Evolutionary conservation across 148 eudicot species (phyloP).

Genomic region (Fagopyrum tataricum): DNA sequence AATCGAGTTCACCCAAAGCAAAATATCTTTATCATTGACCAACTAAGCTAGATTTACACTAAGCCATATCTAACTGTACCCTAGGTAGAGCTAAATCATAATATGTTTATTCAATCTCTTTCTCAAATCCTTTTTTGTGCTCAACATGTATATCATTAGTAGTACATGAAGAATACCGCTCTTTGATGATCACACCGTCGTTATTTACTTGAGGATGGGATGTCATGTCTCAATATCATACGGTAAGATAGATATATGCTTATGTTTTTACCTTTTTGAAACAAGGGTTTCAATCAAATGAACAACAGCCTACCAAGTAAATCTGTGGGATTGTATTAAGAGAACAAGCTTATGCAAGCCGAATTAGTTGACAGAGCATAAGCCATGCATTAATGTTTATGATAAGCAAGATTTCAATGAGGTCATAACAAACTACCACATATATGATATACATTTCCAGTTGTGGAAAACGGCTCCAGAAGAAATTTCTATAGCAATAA

Average conservation of each 20-base stretch:
- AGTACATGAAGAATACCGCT: neutral
- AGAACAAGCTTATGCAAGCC: neutral
- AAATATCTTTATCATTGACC: neutral
- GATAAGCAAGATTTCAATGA: neutral
- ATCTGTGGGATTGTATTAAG: neutral
- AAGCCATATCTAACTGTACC: neutral
- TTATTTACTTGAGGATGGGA: neutral
- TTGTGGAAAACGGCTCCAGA: neutral
- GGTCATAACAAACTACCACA: neutral
- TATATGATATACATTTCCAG: neutral
- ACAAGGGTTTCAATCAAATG: neutral
- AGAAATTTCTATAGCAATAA: neutral
- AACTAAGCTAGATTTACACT: neutral
- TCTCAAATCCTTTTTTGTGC: neutral
- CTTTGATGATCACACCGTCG: neutral
- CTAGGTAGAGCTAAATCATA: neutral
- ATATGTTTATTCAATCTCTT: neutral
- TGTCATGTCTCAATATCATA: neutral
- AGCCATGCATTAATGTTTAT: neutral
- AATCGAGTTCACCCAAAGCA: neutral
- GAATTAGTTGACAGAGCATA: neutral
- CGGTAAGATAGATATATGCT: neutral
- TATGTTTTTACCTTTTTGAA: neutral
- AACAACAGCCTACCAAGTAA: neutral
- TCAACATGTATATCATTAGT: neutral